Conservation (phyloP, 164 flowering plant species). For the Macadamia integrifolia region DNA sequence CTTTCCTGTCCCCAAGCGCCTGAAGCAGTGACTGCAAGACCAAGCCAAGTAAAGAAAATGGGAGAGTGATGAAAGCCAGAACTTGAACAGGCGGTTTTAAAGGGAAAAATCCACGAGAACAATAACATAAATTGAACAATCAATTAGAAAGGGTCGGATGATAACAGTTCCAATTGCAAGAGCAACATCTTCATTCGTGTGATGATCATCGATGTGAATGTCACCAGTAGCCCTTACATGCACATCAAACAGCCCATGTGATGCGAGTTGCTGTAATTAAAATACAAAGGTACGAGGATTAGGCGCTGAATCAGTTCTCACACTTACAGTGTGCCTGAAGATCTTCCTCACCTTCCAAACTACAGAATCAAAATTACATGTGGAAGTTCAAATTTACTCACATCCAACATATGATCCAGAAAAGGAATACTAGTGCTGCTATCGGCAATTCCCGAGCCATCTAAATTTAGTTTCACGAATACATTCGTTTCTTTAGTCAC, state of each 20-base stretch:
- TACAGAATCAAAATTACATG: neutral
- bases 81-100: neutral
- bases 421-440: conserved; percentile 76
- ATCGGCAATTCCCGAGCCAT: conserved; percentile 74
- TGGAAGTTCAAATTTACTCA: conserved; percentile 26
- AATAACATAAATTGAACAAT: too few relatives aligned
- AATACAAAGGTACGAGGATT: conserved; percentile 9
- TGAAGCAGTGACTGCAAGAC: conserved; percentile 63
- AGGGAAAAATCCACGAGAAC: neutral
- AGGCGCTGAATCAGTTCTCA: too few relatives aligned
- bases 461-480: conserved; percentile 66
- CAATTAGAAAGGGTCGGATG: neutral
- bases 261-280: conserved; percentile 78
- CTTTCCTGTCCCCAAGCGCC: conserved; percentile 93
- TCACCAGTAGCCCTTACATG: conserved; percentile 88
- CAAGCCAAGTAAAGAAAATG: conserved; percentile 10
- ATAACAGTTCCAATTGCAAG: conserved; percentile 94
- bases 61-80: neutral
- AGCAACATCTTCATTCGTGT: conserved; percentile 97
- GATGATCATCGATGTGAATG: conserved; percentile 95
- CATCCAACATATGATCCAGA: conserved; percentile 98
- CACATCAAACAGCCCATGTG: conserved; percentile 94
- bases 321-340: neutral
- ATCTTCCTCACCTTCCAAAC: neutral
- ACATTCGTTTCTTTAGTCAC: conserved; percentile 90